phyloP scores from a whole-genome alignment of 306 rosid species.

The Rosa multiflora region DNA sequence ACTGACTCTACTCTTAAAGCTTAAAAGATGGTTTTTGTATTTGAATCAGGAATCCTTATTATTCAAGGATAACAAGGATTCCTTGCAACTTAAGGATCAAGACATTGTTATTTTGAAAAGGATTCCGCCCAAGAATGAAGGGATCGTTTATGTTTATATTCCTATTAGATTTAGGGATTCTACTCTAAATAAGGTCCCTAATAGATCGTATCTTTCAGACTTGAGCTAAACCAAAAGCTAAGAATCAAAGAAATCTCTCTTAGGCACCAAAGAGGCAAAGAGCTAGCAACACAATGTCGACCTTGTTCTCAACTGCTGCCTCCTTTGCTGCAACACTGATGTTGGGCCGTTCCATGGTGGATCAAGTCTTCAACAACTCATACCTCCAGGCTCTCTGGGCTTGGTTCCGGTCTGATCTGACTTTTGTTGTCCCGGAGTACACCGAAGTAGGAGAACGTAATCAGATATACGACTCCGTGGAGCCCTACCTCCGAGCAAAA shows the following conservation, averaged over 20 bases:
- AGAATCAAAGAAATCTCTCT: too few relatives aligned
- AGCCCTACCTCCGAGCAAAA: slow-evolving; percentile 31
- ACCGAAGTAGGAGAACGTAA: slow-evolving; percentile 26
- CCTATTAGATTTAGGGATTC: not conserved
- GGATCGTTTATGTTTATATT: not conserved
- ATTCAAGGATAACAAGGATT: too few relatives aligned
- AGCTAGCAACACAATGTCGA: not conserved
- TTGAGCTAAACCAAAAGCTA: too few relatives aligned
- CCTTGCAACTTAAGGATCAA: too few relatives aligned
- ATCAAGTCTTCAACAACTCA: slow-evolving; percentile 29
- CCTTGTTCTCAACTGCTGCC: slow-evolving; percentile 36
- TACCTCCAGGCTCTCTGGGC: slow-evolving; percentile 18
- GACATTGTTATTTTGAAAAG: too few relatives aligned
- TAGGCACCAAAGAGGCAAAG: not conserved
- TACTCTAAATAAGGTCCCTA: not conserved
- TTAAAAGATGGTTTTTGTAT: too few relatives aligned
- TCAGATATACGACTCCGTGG: slow-evolving; percentile 40
- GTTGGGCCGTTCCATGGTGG: slow-evolving; percentile 37
- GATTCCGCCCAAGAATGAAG: too few relatives aligned
- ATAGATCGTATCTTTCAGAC: too few relatives aligned
- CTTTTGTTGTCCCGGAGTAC: slow-evolving; percentile 27
- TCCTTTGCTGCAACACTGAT: slow-evolving; percentile 33
- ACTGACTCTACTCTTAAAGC: too few relatives aligned
- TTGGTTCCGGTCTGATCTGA: slow-evolving; percentile 24
- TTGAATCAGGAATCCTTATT: too few relatives aligned